phyloP scores from a whole-genome alignment of 2,329 filamentous ascomycete genomes.

The Arachnomyces sp. region DNA sequence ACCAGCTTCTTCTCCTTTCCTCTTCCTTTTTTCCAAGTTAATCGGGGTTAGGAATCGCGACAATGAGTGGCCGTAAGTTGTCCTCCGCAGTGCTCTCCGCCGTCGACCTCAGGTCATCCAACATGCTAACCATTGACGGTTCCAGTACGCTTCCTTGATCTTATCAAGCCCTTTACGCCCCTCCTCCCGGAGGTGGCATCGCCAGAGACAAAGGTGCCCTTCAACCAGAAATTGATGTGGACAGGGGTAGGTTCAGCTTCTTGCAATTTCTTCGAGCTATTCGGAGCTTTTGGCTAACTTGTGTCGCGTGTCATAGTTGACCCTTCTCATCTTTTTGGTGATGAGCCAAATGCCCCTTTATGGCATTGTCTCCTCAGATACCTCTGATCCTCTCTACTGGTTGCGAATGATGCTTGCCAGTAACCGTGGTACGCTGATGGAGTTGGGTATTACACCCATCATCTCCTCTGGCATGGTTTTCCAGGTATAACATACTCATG shows the following conservation, averaged over 20 bases:
- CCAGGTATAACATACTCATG: slow-evolving; percentile 49
- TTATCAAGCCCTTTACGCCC: slow-evolving; percentile 99
- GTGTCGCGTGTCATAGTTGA: slow-evolving; percentile 46
- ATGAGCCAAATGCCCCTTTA: slow-evolving; percentile 99
- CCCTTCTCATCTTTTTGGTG: slow-evolving; percentile 96
- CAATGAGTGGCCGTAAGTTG: slow-evolving; percentile 52
- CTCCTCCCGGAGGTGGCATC: slow-evolving; percentile 98
- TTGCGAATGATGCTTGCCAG: slow-evolving; percentile 99
- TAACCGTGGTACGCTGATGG: slow-evolving; percentile 95
- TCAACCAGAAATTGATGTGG: slow-evolving; percentile 98
- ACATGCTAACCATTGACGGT: slow-evolving; percentile 18
- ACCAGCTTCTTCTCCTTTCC: slow-evolving; percentile 23
- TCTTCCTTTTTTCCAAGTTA: slow-evolving; percentile 19
- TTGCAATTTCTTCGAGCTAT: too few relatives aligned
- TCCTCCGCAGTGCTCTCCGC: slow-evolving; percentile 21
- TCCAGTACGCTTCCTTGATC: slow-evolving; percentile 94
- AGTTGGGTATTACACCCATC: slow-evolving; percentile 94
- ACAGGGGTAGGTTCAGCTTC: slow-evolving; percentile 51
- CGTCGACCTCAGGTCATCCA: slow-evolving; percentile 14
- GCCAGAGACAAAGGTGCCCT: slow-evolving; percentile 95
- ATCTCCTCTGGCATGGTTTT: slow-evolving; percentile 99
- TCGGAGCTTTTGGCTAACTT: too few relatives aligned
- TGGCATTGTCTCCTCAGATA: slow-evolving; percentile 97
- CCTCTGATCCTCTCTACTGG: slow-evolving; percentile 98
- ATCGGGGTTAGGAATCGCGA: slow-evolving; percentile 34